Percentiles rank a stretch among this genome's conserved stretches.
These are phyloP conservation scores for rapeseed (Brassica napus) DNA, from an alignment of 345 rosid genomes.

Conservation along the genomic window DNA sequence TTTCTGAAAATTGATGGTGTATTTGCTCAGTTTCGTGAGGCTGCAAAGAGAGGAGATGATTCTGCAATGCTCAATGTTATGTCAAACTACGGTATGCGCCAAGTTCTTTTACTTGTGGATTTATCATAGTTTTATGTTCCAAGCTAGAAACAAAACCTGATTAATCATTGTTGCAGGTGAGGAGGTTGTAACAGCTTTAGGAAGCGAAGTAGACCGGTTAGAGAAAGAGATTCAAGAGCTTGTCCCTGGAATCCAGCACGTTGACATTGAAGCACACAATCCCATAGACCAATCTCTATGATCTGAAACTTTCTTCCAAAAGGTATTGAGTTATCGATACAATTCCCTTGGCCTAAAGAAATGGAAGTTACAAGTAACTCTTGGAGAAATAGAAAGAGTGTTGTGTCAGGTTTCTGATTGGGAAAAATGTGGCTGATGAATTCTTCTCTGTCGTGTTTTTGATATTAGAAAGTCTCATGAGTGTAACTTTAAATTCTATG, in stretches of 20 bases:
- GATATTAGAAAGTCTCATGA: not conserved
- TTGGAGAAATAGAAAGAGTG: slow-evolving; percentile 9
- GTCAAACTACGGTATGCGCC: slow-evolving; percentile 73
- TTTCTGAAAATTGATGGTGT: slow-evolving; percentile 27
- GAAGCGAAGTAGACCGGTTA: slow-evolving; percentile 97
- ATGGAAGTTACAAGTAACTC: too few relatives aligned
- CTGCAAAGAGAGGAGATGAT: slow-evolving; percentile 64
- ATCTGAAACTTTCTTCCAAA: slow-evolving; percentile 13
- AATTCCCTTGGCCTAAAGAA: slow-evolving; percentile 12
- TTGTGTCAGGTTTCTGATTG: not conserved
- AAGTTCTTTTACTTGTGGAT: slow-evolving; percentile 9
- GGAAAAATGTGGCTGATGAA: not conserved
- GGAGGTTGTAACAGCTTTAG: slow-evolving; percentile 96
- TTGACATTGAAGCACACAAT: slow-evolving; percentile 97
- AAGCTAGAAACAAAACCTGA: not conserved
- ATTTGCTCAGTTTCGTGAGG: slow-evolving; percentile 70
- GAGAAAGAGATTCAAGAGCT: slow-evolving; percentile 95
- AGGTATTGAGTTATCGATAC: slow-evolving; percentile 6
- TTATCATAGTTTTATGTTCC: not conserved
- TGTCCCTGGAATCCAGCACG: slow-evolving; percentile 95
- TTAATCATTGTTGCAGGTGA: slow-evolving; percentile 60
- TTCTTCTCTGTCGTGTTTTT: not conserved
- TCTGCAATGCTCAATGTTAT: slow-evolving; percentile 68
- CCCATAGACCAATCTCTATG: slow-evolving; percentile 51
- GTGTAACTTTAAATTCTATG: not conserved